phyloP scores from a whole-genome alignment of 352 stramenopile genomes.

The Globisporangium cylindrosporum region DNA sequence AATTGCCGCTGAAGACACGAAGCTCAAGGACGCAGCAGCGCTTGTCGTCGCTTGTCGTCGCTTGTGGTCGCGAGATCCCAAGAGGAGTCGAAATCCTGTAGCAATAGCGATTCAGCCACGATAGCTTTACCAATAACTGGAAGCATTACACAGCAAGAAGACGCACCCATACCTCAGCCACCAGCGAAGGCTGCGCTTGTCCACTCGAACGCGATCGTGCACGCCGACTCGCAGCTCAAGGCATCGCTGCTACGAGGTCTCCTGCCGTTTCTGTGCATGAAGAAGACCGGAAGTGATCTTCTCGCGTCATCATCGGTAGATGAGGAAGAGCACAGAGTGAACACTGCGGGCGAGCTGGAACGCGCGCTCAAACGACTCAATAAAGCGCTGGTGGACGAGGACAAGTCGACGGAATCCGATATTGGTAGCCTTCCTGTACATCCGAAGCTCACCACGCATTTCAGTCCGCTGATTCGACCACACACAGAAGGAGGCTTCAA shows the following conservation, averaged over 20 bases:
- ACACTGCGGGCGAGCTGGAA: neutral
- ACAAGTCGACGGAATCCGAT: too few relatives aligned
- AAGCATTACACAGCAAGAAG: too few relatives aligned
- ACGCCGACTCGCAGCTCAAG: slow-evolving; percentile 8
- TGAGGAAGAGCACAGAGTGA: neutral
- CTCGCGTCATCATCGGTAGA: neutral
- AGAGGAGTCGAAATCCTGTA: too few relatives aligned
- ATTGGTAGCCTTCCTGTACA: too few relatives aligned
- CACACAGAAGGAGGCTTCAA: neutral
- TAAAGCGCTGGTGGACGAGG: neutral
- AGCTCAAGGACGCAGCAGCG: slow-evolving; percentile 5
- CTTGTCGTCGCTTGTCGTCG: slow-evolving; percentile 1
- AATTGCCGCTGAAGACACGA: neutral
- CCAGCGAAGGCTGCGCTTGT: neutral
- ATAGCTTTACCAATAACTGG: too few relatives aligned
- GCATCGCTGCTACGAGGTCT: neutral
- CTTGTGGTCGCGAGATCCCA: neutral
- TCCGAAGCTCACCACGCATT: neutral
- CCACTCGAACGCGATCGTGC: slow-evolving; percentile 1
- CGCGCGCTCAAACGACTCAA: neutral
- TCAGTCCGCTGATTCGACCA: neutral
- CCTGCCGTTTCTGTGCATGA: neutral
- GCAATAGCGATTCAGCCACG: too few relatives aligned
- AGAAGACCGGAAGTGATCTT: neutral
- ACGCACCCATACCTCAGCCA: too few relatives aligned